These are phyloP conservation scores for Diaporthe eres DNA, from an alignment of 2,329 filamentous ascomycete genomes.

Conservation along the genomic window DNA sequence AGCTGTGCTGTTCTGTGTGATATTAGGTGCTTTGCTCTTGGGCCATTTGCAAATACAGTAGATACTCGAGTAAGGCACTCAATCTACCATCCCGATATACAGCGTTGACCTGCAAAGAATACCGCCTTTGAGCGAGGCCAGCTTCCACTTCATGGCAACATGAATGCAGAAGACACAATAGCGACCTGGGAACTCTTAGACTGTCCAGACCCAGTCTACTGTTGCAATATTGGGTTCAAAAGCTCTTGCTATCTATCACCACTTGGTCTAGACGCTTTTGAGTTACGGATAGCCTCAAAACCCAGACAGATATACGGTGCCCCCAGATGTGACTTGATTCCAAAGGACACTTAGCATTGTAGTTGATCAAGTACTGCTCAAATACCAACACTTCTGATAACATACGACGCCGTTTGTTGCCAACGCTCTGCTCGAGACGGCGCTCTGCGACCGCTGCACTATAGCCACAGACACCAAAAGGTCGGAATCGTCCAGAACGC, in stretches of 20 bases:
- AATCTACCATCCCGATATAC: no score
- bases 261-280: not conserved
- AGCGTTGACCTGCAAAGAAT: not conserved
- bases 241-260: not conserved
- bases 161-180: not conserved
- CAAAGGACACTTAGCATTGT: not conserved
- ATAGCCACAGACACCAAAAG: no score
- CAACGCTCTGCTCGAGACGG: not conserved
- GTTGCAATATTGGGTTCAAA: not conserved
- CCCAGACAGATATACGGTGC: no score
- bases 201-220: not conserved
- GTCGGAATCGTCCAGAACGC: no score
- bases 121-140: not conserved
- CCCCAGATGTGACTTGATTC: not conserved
- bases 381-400: not conserved
- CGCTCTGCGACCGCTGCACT: no score
- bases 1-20: not conserved
- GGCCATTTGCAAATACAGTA: not conserved
- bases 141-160: not conserved
- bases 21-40: not conserved
- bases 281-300: not conserved
- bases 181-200: not conserved
- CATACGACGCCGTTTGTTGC: not conserved
- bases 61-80: not conserved
- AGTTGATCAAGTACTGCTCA: not conserved